A percentile compares a stretch with the other conserved stretches of the same genome.
These are phyloP conservation scores for Coriaria nepalensis DNA, from an alignment of 306 rosid species.

Conservation along the genomic window DNA sequence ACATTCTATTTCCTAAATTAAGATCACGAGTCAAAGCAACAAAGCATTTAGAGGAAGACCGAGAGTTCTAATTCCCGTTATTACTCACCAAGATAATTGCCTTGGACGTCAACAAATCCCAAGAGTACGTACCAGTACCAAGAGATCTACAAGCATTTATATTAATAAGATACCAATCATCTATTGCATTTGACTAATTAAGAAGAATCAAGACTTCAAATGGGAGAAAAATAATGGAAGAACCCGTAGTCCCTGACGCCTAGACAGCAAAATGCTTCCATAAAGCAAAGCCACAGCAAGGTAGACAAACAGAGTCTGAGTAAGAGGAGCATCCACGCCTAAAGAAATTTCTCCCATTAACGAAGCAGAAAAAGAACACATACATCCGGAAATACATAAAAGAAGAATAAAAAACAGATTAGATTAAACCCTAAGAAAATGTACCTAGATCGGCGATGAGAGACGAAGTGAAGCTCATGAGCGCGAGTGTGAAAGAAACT, in stretches of 20 bases:
- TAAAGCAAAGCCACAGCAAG: conserved; percentile 35
- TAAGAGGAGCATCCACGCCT: conserved; percentile 54
- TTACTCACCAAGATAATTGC: conserved; percentile 48
- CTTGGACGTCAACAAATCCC: conserved; percentile 61
- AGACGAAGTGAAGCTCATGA: conserved; percentile 45
- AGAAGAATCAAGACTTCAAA: neutral
- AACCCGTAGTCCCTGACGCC: conserved; percentile 41
- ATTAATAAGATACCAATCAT: neutral
- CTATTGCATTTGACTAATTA: neutral
- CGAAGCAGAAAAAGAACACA: too few species aligned
- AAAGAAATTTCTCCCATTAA: conserved; percentile 2
- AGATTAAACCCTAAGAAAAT: neutral
- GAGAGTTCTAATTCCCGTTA: neutral
- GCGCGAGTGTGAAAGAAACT: conserved; percentile 33
- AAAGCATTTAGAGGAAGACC: neutral
- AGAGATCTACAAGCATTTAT: conserved; percentile 29
- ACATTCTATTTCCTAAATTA: too few species aligned
- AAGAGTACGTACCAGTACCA: conserved; percentile 66
- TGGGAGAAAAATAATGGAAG: neutral
- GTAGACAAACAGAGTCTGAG: conserved; percentile 35
- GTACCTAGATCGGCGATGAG: conserved; percentile 42
- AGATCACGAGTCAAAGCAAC: too few species aligned
- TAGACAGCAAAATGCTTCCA: conserved; percentile 40
- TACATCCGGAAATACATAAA: neutral
- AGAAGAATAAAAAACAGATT: neutral